Percentiles rank a stretch among this genome's conserved stretches.
Evolutionary conservation across 495 filamentous ascomycete genomes (phyloP).

Genomic region (Darksidea phi): DNA sequence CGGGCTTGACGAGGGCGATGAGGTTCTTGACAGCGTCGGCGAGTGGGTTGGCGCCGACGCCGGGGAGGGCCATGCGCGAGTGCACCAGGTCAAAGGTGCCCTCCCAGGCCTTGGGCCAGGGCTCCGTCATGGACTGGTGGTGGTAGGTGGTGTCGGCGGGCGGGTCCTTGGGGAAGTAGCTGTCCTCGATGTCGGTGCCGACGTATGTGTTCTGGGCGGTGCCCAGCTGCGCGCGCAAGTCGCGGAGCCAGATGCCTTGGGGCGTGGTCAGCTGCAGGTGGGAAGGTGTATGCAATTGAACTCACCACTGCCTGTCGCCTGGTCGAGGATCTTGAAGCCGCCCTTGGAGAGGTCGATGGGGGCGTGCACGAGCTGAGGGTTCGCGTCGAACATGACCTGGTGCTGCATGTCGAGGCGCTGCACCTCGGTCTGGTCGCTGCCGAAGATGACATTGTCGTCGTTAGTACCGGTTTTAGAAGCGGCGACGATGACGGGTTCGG

Average conservation of each 20-base stretch:
- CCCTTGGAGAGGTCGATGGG: conserved; percentile 4
- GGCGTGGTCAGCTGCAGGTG: background rate
- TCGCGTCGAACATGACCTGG: conserved; percentile 3
- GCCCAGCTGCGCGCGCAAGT: background rate
- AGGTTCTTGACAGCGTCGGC: conserved; percentile 2
- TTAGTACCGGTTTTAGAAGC: no score
- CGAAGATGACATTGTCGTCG: no score
- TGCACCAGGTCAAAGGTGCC: conserved; percentile 18
- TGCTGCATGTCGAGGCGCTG: conserved; percentile 13
- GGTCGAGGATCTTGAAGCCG: conserved; percentile 2
- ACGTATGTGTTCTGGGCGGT: background rate
- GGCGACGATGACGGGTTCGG: no score
- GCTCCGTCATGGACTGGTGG: conserved; percentile 18
- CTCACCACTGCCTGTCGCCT: conserved; percentile 4
- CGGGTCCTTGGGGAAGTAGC: conserved; percentile 6
- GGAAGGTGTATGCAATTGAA: background rate
- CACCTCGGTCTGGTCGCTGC: conserved; percentile 1
- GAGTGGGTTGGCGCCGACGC: background rate
- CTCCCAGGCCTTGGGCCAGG: conserved; percentile 1
- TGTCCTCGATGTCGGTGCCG: conserved; percentile 17
- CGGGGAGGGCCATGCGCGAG: conserved; percentile 14
- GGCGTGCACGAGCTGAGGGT: background rate
- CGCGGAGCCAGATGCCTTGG: conserved; percentile 12
- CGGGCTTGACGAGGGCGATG: conserved; percentile 16
- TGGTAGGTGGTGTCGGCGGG: background rate